A percentile compares a stretch with the other conserved stretches of the same genome.
phyloP scores from a whole-genome alignment of 225 moss, liverwort and hornwort genomes.

The Pseudisothecium myosuroides region DNA sequence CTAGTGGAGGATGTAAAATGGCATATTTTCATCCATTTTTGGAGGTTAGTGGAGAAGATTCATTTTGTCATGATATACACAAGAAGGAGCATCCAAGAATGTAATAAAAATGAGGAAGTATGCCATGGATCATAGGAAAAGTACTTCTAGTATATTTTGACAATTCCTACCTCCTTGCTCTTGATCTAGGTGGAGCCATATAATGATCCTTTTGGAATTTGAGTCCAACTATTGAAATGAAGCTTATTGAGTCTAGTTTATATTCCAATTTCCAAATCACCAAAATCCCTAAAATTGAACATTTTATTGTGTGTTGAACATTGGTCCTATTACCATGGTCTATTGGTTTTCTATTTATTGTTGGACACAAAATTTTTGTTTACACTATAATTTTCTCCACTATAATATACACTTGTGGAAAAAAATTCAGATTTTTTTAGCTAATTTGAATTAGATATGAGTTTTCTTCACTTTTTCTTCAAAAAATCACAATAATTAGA shows the following conservation, averaged over 20 bases:
- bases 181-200: not conserved
- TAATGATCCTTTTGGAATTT: not conserved
- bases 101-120: not conserved
- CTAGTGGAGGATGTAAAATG: not conserved
- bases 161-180: not conserved
- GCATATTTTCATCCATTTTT: not conserved
- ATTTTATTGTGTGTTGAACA: not conserved
- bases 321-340: not conserved
- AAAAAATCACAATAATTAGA: not conserved
- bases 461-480: not conserved
- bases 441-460: not conserved
- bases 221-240: not conserved
- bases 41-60: not conserved
- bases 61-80: rapidly evolving
- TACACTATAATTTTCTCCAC: not conserved
- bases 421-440: not conserved
- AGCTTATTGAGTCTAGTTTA: not conserved
- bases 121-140: not conserved
- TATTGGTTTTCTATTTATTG: not conserved
- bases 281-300: not conserved
- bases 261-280: not conserved
- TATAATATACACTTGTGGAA: not conserved
- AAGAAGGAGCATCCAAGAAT: not conserved
- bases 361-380: not conserved
- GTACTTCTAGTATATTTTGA: not conserved